phyloP scores from a whole-genome alignment of 2,329 filamentous ascomycete species.

The Sporothrix pallida region DNA sequence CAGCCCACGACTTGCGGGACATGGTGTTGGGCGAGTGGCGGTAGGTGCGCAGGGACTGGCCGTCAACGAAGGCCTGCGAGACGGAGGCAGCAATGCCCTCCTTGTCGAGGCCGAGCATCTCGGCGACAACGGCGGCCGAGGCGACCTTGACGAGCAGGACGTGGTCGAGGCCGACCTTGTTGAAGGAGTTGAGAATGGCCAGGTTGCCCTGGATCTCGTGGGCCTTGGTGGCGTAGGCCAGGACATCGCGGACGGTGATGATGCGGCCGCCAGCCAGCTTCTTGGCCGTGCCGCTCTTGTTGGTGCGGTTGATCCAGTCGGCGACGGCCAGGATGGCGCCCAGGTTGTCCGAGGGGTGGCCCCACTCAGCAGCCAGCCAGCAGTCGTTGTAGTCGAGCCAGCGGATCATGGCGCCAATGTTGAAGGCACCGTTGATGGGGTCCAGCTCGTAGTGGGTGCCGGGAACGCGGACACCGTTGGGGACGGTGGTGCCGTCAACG shows the following conservation, averaged over 20 bases:
- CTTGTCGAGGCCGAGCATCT: conserved; percentile 90
- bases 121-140: conserved; percentile 89
- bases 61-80: conserved; percentile 96
- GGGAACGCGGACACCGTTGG: conserved; percentile 88
- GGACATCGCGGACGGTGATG: conserved; percentile 85
- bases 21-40: conserved; percentile 98
- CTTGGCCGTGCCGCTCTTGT: conserved; percentile 53
- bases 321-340: conserved; percentile 95
- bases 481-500: conserved; percentile 87
- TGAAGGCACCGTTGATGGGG: conserved; percentile 94
- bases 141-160: conserved; percentile 98
- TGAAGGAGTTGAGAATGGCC: conserved; percentile 96
- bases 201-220: conserved; percentile 98
- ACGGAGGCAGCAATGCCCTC: conserved; percentile 93
- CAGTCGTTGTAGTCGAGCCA: conserved; percentile 99
- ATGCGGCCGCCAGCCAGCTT: conserved; percentile 80
- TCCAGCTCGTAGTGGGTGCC: conserved; percentile 95
- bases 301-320: conserved; percentile 95
- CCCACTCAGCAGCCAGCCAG: conserved; percentile 94
- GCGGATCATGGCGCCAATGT: conserved; percentile 97
- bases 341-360: conserved; percentile 96
- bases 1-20: conserved; percentile 99
- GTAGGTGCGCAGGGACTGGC: conserved; percentile 95
- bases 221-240: conserved; percentile 98
- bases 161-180: conserved; percentile 97